Evolutionary conservation across 305 asterid species (phyloP).

Genomic region (Solanum aculeatissimum): DNA sequence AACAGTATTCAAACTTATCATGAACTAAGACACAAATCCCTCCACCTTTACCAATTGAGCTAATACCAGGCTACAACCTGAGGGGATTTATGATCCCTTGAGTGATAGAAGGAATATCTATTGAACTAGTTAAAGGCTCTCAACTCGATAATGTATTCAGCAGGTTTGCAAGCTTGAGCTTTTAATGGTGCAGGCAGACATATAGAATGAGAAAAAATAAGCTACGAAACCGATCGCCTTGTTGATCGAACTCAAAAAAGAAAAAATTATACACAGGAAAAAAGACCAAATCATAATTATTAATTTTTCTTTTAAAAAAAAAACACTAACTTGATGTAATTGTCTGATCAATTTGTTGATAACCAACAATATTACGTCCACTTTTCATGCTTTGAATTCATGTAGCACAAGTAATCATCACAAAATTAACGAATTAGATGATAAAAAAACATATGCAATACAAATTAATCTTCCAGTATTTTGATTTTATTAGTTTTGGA

Average conservation of each 20-base stretch:
- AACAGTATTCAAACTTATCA: no score
- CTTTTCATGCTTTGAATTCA: neutral
- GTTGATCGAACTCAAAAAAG: neutral
- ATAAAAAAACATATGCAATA: neutral
- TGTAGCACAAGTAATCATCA: neutral
- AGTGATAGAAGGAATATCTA: no score
- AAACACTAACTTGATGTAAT: neutral
- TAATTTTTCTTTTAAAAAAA: neutral
- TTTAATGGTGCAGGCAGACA: neutral
- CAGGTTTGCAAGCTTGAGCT: no score
- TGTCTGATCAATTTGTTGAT: neutral
- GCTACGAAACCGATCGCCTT: neutral
- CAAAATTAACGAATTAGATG: neutral
- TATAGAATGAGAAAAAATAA: neutral
- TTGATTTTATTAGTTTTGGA: neutral
- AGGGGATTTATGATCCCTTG: no score
- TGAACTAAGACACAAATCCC: no score
- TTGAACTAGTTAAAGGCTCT: no score
- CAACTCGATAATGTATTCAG: no score
- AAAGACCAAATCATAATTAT: no score
- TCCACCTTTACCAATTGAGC: no score
- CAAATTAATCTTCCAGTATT: neutral
- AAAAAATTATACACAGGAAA: no score
- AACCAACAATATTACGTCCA: neutral
- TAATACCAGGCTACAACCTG: no score